These are phyloP conservation scores for Colletotrichum cereale DNA, from an alignment of 2,329 filamentous ascomycete species.

Conservation along the genomic window DNA sequence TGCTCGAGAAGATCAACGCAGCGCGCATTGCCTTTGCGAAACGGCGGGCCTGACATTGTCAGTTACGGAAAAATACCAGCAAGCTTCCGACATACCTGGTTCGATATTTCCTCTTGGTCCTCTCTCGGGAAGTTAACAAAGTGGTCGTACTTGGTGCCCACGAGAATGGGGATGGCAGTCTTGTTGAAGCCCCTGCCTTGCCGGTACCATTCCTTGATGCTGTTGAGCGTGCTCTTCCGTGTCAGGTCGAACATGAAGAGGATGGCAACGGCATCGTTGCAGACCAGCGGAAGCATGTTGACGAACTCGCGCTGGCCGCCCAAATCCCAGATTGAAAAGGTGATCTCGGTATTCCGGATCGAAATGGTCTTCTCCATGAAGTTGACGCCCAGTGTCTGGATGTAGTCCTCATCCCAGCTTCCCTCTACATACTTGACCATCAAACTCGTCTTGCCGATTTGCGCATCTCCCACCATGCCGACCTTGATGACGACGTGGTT, in stretches of 20 bases:
- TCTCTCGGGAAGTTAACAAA: constrained; percentile 99
- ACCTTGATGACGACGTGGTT: constrained; percentile 97
- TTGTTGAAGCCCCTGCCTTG: constrained; percentile 99
- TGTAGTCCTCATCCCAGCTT: constrained; percentile 99
- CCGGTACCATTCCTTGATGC: constrained; percentile 99
- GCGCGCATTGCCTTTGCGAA: constrained; percentile 99
- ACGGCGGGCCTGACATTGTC: constrained; percentile 77
- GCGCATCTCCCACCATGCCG: constrained; percentile 98
- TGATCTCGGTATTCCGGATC: constrained; percentile 99
- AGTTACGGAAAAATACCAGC: neutral
- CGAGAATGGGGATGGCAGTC: constrained; percentile 97
- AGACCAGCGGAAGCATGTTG: constrained; percentile 99
- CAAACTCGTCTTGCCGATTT: constrained; percentile 98
- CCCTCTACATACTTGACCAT: constrained; percentile 99
- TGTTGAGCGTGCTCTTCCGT: constrained; percentile 97
- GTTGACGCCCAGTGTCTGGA: constrained; percentile 97
- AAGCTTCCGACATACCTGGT: constrained; percentile 73
- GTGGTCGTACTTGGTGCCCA: constrained; percentile 98
- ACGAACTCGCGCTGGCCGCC: constrained; percentile 99
- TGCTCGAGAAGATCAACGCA: constrained; percentile 97
- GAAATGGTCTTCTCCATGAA: constrained; percentile 99
- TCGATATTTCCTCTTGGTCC: constrained; percentile 98
- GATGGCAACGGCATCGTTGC: constrained; percentile 98
- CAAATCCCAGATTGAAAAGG: constrained; percentile 99
- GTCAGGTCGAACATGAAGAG: constrained; percentile 99